Base-by-base conservation (phyloP, 306 rosid genomes). In the Vachellia pachyceras region DNA sequence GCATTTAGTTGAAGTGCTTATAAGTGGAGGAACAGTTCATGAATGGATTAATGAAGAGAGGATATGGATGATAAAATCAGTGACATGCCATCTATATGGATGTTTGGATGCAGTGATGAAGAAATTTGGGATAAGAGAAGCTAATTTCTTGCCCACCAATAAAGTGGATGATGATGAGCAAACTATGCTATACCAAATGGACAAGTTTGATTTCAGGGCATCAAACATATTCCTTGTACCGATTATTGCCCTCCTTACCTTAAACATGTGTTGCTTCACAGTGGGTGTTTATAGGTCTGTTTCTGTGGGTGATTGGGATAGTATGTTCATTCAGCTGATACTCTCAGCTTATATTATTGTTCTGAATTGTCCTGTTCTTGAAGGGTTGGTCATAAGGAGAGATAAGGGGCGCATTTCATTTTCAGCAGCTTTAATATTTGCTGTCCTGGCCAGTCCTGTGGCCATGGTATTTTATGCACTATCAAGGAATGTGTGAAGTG, bases 31-130 rank as follows among this genome's bases (percentile, higher is more conserved):
- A 45, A 79, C 97, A 41, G 12, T 84, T 25, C 81, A 35, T 12
- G 75, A 82, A 14, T 84, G 89, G 85, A 64, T 83, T 52, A 77
- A 80, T 54, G 97, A 90, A 61, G 91, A 89, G 10, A 82, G 94
- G 64, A 73, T 86, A 7, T 92, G 94, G 97, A 89, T 92, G 93
- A 90, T 90, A 5, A 83, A 55, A 63, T 79, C 88, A 64, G 60
- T 84, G 29, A 89, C 94, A 58, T 80, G 82, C 29, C 79, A 85
- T 18, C 33, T 73, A 3, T 85, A 85, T 76, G 92, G 94, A 78
- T 74, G 86, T 52, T 54, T 89, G 69, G 92, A 91, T 73, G 86
- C 81, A 73, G 3, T 87, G 40, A 42, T 89, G 84, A 87, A 89
- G 85, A 87, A 72, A 60, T 17, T 87, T 63, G 90, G 92, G 12